Evolutionary conservation across 139 green algal species (phyloP).

Genomic region (Chlamydomonas eustigma): DNA sequence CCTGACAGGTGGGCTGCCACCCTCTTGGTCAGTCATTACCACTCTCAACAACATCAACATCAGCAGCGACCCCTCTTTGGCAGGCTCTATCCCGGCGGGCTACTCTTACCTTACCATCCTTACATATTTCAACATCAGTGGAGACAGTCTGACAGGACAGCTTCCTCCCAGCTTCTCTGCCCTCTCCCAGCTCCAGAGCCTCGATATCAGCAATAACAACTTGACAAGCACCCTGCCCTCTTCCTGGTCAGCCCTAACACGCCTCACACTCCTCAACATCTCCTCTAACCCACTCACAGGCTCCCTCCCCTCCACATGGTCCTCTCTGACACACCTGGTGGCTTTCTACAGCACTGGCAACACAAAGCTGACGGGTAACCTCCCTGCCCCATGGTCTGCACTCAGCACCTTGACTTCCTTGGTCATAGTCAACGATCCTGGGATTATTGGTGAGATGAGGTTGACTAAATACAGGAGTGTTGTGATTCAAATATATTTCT

Average conservation of each 20-base stretch:
- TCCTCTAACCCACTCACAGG: constrained; percentile 4
- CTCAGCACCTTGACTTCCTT: background rate
- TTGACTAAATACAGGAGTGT: too few species aligned
- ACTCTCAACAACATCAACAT: background rate
- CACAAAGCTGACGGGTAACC: background rate
- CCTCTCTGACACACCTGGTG: background rate
- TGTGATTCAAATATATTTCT: too few species aligned
- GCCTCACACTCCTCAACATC: constrained; percentile 15
- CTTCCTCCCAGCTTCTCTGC: constrained; percentile 4
- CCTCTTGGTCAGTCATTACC: constrained; percentile 3
- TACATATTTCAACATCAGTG: background rate
- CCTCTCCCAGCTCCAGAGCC: background rate
- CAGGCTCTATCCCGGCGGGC: constrained; percentile 9
- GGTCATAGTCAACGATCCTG: background rate
- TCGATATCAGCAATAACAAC: constrained; percentile 12
- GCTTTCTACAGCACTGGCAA: background rate
- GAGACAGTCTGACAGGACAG: constrained; percentile 9
- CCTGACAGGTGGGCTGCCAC: constrained; percentile 11
- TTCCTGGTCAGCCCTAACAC: constrained; percentile 6
- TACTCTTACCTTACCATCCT: constrained; percentile 10
- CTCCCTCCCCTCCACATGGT: background rate
- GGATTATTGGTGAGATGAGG: background rate
- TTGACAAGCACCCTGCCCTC: constrained; percentile 15
- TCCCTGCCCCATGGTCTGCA: background rate
- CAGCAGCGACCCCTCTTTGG: background rate